A percentile compares a stretch with the other conserved stretches of the same genome.
Conservation (phyloP, 345 rosid species). For the Corymbia maculata region DNA sequence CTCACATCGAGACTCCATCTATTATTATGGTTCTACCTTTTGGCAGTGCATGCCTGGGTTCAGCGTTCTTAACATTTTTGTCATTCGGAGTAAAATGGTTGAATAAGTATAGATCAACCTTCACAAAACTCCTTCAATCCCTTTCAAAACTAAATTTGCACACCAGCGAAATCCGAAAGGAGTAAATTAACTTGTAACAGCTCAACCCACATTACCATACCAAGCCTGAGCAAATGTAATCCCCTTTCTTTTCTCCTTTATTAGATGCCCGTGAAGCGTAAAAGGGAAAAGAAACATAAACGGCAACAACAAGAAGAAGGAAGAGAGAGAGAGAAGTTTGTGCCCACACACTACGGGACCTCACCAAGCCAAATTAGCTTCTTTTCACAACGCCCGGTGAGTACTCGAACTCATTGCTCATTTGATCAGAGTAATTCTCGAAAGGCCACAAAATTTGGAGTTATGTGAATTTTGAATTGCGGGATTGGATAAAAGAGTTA, state of each 20-base stretch:
- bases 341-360: fast-evolving
- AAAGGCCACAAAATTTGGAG: no score
- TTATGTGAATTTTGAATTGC: no score
- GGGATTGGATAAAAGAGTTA: fast-evolving
- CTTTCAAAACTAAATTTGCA: no score
- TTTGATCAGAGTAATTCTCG: no score
- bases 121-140: no score
- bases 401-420: fast-evolving
- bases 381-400: fast-evolving
- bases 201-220: not conserved
- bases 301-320: not conserved
- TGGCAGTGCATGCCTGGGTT: no score
- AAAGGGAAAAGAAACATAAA: not conserved
- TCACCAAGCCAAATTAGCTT: not conserved
- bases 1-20: no score
- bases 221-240: not conserved
- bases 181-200: not conserved
- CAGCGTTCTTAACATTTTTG: fast-evolving
- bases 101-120: fast-evolving
- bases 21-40: no score
- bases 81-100: fast-evolving
- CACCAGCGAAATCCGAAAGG: fast-evolving
- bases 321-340: not conserved
- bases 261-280: not conserved
- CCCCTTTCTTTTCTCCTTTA: not conserved